Conservation (phyloP, 2,329 filamentous ascomycete genomes). For the Pyricularia grisea region DNA sequence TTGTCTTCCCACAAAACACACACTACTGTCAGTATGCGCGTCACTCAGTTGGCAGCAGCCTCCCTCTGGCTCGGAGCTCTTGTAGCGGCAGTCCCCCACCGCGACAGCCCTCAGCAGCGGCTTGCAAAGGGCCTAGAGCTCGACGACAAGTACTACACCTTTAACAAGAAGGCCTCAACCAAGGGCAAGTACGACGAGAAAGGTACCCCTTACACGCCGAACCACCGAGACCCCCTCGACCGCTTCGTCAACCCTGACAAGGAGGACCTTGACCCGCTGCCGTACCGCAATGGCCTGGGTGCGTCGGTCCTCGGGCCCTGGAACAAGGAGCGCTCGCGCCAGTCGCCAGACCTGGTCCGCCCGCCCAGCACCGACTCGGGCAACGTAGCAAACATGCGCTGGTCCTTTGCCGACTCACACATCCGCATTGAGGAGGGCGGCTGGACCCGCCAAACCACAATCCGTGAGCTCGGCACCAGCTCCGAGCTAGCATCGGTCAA, state of each 20-base stretch:
- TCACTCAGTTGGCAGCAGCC: slow-evolving; percentile 2
- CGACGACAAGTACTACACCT: slow-evolving; percentile 29
- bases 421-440: slow-evolving; percentile 61
- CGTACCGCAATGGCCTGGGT: slow-evolving; percentile 54
- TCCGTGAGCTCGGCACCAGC: slow-evolving; percentile 54
- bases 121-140: slow-evolving; percentile 39
- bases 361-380: slow-evolving; percentile 67
- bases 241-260: slow-evolving; percentile 51
- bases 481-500: slow-evolving; percentile 69
- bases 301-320: slow-evolving; percentile 60
- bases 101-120: slow-evolving; percentile 46
- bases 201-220: slow-evolving; percentile 47
- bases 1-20: neutral
- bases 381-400: slow-evolving; percentile 61
- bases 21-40: slow-evolving; percentile 2
- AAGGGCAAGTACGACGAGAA: neutral
- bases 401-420: slow-evolving; percentile 59
- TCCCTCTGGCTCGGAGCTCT: slow-evolving; percentile 7
- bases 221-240: slow-evolving; percentile 52
- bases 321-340: slow-evolving; percentile 56
- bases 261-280: slow-evolving; percentile 53
- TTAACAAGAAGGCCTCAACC: slow-evolving; percentile 19
- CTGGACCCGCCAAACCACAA: slow-evolving; percentile 67
- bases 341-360: slow-evolving; percentile 63
- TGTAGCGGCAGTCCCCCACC: slow-evolving; percentile 16